phyloP scores from a whole-genome alignment of 371 early-diverging fungal genomes.

The Paraphysoderma sedebokerense region DNA sequence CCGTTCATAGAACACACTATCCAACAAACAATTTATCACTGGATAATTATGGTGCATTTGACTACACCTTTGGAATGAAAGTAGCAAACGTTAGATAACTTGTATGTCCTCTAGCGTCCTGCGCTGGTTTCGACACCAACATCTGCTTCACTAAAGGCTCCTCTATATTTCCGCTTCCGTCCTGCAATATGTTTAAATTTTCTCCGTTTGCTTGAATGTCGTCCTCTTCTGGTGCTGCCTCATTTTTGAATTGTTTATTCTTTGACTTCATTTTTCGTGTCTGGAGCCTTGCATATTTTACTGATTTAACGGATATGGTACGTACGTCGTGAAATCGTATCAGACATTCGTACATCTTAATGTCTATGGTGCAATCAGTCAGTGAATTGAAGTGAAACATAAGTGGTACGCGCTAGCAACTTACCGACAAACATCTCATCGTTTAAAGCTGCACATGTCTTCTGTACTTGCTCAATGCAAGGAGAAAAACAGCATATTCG shows the following conservation, averaged over 20 bases:
- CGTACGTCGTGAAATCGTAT: slow-evolving; percentile 37
- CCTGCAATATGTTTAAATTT: slow-evolving; percentile 3
- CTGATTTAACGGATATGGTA: slow-evolving; percentile 24
- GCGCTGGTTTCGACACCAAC: slow-evolving; percentile 8
- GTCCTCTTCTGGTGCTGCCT: slow-evolving; percentile 12
- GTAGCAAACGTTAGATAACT: slow-evolving; percentile 86
- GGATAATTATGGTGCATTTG: too few relatives aligned
- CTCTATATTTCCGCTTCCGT: slow-evolving; percentile 4
- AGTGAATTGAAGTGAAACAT: background rate
- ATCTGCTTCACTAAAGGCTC: slow-evolving; percentile 1
- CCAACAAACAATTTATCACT: too few relatives aligned
- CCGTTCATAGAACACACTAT: too few relatives aligned
- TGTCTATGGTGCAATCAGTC: slow-evolving; percentile 24
- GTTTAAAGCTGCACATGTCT: slow-evolving; percentile 47
- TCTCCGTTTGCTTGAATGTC: slow-evolving; percentile 9
- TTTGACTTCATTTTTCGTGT: slow-evolving; percentile 1
- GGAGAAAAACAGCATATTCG: slow-evolving; percentile 87
- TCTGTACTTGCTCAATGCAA: slow-evolving; percentile 86
- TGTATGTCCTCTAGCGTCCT: slow-evolving; percentile 60
- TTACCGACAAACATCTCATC: slow-evolving; percentile 60
- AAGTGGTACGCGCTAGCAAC: background rate
- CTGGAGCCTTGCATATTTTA: too few relatives aligned
- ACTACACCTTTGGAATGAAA: slow-evolving; percentile 28
- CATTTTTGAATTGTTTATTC: slow-evolving; percentile 14
- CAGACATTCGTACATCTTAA: slow-evolving; percentile 66